These are phyloP conservation scores for Tylopilus plumbeoviolaceoides DNA, from an alignment of 768 basidiomycete genomes.

Conservation along the genomic window DNA sequence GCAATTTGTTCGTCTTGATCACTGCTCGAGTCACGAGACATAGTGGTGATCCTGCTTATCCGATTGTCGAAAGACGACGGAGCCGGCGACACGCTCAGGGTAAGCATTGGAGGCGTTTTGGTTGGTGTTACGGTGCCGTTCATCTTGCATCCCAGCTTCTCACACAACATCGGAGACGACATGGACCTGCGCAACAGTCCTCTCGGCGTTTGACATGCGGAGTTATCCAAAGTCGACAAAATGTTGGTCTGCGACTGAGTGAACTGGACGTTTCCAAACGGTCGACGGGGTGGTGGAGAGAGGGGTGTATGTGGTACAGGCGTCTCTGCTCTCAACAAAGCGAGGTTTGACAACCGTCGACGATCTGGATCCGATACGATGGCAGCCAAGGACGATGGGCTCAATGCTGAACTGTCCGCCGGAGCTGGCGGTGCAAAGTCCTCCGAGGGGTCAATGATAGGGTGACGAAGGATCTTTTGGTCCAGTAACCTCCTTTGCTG, in stretches of 20 bases:
- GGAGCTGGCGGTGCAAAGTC: slow-evolving; percentile 27
- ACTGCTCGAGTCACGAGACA: slow-evolving; percentile 35
- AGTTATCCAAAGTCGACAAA: slow-evolving; percentile 15
- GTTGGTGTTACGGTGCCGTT: slow-evolving; percentile 25
- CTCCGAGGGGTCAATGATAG: slow-evolving; percentile 33
- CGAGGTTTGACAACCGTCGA: slow-evolving; percentile 37
- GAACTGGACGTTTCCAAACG: slow-evolving; percentile 39
- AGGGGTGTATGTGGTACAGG: slow-evolving; percentile 62
- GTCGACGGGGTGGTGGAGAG: slow-evolving; percentile 58
- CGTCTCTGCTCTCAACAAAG: slow-evolving; percentile 59
- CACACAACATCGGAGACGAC: slow-evolving; percentile 53
- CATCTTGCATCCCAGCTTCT: slow-evolving; percentile 36
- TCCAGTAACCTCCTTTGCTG: slow-evolving; percentile 32
- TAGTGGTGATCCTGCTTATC: slow-evolving; percentile 21
- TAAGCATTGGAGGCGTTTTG: slow-evolving; percentile 44
- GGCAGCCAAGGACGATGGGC: slow-evolving; percentile 12
- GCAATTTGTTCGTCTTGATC: slow-evolving; percentile 36
- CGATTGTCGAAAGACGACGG: slow-evolving; percentile 25
- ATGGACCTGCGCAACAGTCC: slow-evolving; percentile 42
- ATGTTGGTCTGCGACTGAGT: slow-evolving; percentile 59
- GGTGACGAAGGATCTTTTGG: slow-evolving; percentile 43
- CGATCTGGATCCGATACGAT: slow-evolving; percentile 29
- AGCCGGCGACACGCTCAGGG: slow-evolving; percentile 28
- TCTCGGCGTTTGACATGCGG: slow-evolving; percentile 9
- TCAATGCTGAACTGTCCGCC: background rate